phyloP scores from a whole-genome alignment of 2,329 filamentous ascomycete genomes.

The Cadophora luteo-olivacea region DNA sequence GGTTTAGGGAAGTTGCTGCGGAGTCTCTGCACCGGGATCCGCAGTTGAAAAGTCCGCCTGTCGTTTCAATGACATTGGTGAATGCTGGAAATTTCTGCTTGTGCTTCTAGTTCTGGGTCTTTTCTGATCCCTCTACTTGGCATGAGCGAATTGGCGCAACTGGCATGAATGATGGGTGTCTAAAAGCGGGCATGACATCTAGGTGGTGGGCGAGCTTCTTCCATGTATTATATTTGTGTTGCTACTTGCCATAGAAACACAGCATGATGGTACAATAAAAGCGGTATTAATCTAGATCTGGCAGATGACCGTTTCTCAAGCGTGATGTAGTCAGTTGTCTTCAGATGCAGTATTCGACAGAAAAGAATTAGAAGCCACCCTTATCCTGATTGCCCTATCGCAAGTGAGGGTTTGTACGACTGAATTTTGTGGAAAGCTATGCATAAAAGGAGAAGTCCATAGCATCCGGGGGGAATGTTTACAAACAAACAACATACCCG shows the following conservation, averaged over 20 bases:
- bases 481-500: background rate
- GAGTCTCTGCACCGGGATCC: background rate
- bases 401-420: background rate
- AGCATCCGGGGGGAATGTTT: background rate
- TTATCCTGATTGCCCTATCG: background rate
- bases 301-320: background rate
- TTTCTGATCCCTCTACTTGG: constrained; percentile 27
- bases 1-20: background rate
- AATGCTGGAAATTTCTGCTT: constrained; percentile 19
- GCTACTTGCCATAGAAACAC: constrained; percentile 28
- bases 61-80: background rate
- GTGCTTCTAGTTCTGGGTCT: constrained; percentile 31
- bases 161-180: constrained; percentile 30
- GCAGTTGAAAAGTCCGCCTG: background rate
- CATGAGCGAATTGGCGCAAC: constrained; percentile 34
- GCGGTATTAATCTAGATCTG: constrained; percentile 19
- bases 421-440: background rate
- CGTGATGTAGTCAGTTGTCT: background rate
- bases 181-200: constrained; percentile 32
- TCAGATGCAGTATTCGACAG: background rate
- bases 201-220: constrained; percentile 28
- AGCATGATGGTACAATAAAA: constrained; percentile 30
- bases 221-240: constrained; percentile 36
- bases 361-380: no score
- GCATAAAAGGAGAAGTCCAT: no score